Percentiles rank a stretch among this genome's conserved stretches.
These are phyloP conservation scores for Adansonia grandidieri DNA, from an alignment of 441 rosid genomes.

Conservation along the genomic window DNA sequence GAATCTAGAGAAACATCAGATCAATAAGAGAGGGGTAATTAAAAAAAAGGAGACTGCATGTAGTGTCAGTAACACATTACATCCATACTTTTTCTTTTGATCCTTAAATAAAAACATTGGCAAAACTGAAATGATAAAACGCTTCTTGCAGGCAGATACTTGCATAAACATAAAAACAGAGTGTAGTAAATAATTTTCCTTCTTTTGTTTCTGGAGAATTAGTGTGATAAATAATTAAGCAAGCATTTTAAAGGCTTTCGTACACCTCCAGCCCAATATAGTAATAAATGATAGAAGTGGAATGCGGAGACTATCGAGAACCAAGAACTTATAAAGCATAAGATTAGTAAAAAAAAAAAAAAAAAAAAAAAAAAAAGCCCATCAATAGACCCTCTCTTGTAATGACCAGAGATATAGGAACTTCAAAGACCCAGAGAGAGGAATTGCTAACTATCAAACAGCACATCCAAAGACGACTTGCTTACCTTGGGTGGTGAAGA, in stretches of 20 bases:
- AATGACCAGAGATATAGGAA: not conserved
- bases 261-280: not conserved
- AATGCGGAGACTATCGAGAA: not conserved
- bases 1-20: conserved; percentile 51
- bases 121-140: conserved; percentile 17
- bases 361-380: not conserved
- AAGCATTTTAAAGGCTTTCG: not conserved
- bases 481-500: conserved; percentile 83
- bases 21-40: conserved; percentile 1
- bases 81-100: not conserved
- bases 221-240: conserved; percentile 12
- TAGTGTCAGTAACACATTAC: not conserved
- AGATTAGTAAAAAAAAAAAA: not conserved
- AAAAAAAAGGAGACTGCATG: not conserved
- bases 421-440: conserved; percentile 2
- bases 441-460: not conserved
- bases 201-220: not conserved
- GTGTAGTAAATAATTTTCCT: not conserved
- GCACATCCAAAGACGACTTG: conserved; percentile 1
- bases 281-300: not conserved
- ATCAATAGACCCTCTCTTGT: not conserved
- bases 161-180: not conserved
- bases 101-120: conserved; percentile 2
- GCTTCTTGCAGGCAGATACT: not conserved
- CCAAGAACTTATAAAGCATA: conserved; percentile 14